Base-by-base conservation (phyloP, 768 basidiomycete species). In the Tubosaeta sp. region DNA sequence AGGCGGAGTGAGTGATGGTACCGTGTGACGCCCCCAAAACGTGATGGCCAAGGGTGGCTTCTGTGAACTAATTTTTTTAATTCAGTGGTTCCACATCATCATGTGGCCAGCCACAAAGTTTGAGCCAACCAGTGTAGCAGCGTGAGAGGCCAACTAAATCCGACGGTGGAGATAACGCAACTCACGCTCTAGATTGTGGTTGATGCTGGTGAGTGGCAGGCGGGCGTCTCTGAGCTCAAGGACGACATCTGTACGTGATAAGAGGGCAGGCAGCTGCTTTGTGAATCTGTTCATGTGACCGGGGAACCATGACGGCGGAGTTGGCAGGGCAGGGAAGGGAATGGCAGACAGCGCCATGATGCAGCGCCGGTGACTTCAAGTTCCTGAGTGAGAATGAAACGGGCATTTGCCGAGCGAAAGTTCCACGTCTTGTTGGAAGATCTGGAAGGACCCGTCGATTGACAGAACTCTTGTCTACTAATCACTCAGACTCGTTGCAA, bases 211-310 rank as follows among this genome's bases (percentile, higher is more conserved):
- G 55, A 98, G 75, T 6, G 95, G 95, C 48, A 98, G 76, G 27
- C 95, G 82, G 12, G 94, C 83, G 71, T 99, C 95, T 63, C 95
- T 80, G 25, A 94, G 83, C 73, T 99, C 95, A 55, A 99, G 85
- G 45, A 98, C 90, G 49, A 98, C 83, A 62, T 94, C 87, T 30
- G 90, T 91, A 54, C 84, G 83, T 29, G 84, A 80, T 36, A 97
- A 78, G 52, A 93, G 73, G 18, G 78, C 71, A 18, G 92, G 90
- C 38, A 96, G 74, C 65, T 81, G 80, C 54, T 84, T 78, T 38
- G 84, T 79, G 66, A 95, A 95, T 61, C 84, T 81, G 70, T 83
- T 86, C 94, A 96, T 97, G 70, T 97, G 94, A 30, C 94, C 94
- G 22, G 91, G 91, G 72, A 86, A 95, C 93, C 93, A 96, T 77